A percentile compares a stretch with the other conserved stretches of the same genome.
Conservation (phyloP, 2,329 filamentous ascomycete genomes). For the Aspergillus cejpii region DNA sequence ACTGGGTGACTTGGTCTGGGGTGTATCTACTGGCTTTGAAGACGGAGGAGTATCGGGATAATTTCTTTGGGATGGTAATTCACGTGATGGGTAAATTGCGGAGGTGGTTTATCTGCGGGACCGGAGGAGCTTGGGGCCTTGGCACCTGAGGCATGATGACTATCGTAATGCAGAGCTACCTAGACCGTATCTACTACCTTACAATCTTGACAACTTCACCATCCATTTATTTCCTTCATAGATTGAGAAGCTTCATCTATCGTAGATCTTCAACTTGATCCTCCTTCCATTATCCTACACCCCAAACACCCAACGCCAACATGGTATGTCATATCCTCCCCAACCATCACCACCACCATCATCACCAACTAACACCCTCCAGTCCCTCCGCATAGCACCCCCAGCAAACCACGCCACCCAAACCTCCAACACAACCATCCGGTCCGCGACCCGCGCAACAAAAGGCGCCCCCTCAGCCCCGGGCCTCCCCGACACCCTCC, state of each 20-base stretch:
- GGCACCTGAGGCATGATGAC: slow-evolving; percentile 13
- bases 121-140: slow-evolving; percentile 31
- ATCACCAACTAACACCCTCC: slow-evolving; percentile 14
- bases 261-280: slow-evolving; percentile 17
- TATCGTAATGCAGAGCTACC: slow-evolving; percentile 9
- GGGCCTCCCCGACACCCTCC: slow-evolving; percentile 88
- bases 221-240: slow-evolving; percentile 1
- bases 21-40: background rate
- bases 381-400: slow-evolving; percentile 89
- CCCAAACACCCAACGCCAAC: slow-evolving; percentile 13
- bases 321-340: slow-evolving; percentile 26
- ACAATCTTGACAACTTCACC: background rate
- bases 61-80: slow-evolving; percentile 12
- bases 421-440: slow-evolving; percentile 58
- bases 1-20: no score
- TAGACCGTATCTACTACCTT: background rate
- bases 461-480: slow-evolving; percentile 81
- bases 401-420: slow-evolving; percentile 57
- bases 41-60: slow-evolving; percentile 11
- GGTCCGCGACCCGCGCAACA: slow-evolving; percentile 51
- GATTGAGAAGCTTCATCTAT: background rate
- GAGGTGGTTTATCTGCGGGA: slow-evolving; percentile 17
- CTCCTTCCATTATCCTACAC: slow-evolving; percentile 5
- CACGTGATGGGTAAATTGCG: slow-evolving; percentile 26
- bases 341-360: slow-evolving; percentile 8